phyloP scores from a whole-genome alignment of 2,329 filamentous ascomycete genomes.

The Arthrobotrys pseudoclavata region DNA sequence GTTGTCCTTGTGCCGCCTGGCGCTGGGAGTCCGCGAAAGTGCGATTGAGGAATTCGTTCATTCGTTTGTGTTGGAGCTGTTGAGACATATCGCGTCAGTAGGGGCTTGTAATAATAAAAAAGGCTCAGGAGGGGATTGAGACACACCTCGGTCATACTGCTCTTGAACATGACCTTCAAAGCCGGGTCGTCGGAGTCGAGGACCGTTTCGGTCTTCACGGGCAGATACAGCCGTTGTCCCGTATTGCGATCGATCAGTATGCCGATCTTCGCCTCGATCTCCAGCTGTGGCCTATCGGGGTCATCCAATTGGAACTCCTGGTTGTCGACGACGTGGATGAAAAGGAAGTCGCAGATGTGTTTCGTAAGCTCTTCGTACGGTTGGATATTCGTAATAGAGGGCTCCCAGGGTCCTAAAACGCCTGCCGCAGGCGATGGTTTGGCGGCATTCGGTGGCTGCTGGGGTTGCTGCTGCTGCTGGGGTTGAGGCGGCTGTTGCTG shows the following conservation, averaged over 20 bases:
- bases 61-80: conserved; percentile 81
- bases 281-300: conserved; percentile 77
- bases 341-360: conserved; percentile 84
- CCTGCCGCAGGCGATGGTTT: conserved; percentile 62
- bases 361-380: conserved; percentile 82
- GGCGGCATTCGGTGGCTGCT: conserved; percentile 62
- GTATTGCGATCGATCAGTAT: conserved; percentile 81
- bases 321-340: conserved; percentile 76
- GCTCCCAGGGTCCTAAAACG: conserved; percentile 72
- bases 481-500: conserved; percentile 64
- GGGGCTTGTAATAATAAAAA: neutral
- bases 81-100: conserved; percentile 28
- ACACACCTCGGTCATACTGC: conserved; percentile 88
- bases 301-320: conserved; percentile 74
- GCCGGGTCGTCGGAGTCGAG: conserved; percentile 72
- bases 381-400: conserved; percentile 77
- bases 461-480: conserved; percentile 61
- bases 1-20: conserved; percentile 57
- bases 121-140: neutral
- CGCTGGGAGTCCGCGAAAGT: conserved; percentile 74
- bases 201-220: conserved; percentile 78
- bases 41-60: conserved; percentile 87
- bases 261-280: conserved; percentile 95
- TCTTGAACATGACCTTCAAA: conserved; percentile 78
- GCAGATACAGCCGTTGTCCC: conserved; percentile 76